Evolutionary conservation across 345 rosid genomes (phyloP), one percentile per base, ranked within the genome.

Genomic region (Salix koriyanagi): DNA sequence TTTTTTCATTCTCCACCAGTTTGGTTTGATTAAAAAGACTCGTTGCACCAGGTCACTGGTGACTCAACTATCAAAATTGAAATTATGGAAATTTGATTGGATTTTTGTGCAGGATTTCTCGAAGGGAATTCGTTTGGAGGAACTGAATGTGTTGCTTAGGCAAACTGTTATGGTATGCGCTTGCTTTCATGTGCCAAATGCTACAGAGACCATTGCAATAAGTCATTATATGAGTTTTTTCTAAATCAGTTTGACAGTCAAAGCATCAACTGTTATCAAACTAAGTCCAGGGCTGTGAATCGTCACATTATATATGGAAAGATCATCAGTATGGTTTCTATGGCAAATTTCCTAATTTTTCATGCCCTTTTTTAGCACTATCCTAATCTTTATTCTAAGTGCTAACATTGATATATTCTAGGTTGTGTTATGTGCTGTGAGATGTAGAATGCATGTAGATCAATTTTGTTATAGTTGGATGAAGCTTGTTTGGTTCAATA

Each of bases 51-150:
- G 23, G 21, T 32, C 18, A 62, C 3, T n/a, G 25, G 7, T 48
- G 39, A 19, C 25, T 80, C 76, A 28, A 18, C 61, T 56, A 54
- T 75, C 58, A 62, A 72, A 37, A 41, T 56, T 42, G 58, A 75
- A 69, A 39, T 46, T 69, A 52, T 78, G 48, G 52, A 62, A 69
- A 68, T 52, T 34, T 80, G 60, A 39, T 75, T 71, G 14, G 74
- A 68, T 60, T 44, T 76, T 58, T 34, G 28, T 86, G 79, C 90
- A 95, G 99, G 97, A 95, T 83, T 93, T 90, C 80, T 93, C 97
- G 15, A 93, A 82, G 87, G 97, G 97, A 61, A 75, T 86, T 79
- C 99, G 99, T 78, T 89, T 95, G 89, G 93, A 90, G 86, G 99
- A 95, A 87, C 75, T 95, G 82, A 91, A 93, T 76, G 79, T 91